Base-by-base conservation (phyloP, 1,139 yeast genomes). In the Diutina sp. region DNA sequence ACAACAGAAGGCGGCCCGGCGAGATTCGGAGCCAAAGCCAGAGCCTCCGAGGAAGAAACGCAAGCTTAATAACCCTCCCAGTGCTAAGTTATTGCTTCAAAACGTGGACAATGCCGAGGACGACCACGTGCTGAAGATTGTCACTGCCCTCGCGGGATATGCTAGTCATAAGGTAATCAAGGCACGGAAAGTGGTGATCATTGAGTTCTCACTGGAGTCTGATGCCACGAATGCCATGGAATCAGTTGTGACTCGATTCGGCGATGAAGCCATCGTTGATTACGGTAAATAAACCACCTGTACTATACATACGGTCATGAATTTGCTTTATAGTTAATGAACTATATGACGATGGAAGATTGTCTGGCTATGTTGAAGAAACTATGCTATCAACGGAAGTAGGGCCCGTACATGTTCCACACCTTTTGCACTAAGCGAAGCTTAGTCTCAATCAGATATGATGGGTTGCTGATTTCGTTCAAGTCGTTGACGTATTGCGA, bases 401-500 rank as follows among this genome's bases (percentile, higher is more conserved):
- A 73, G 12, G 64, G 67, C 4, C 80, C 77, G 61, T 82, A 83
- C 62, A 74, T 74, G 61, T 79, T 81, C 78, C 85, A 80, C 14
- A 84, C 73, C 63, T 87, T 77, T 51, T 71, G 70, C 5, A 84
- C 68, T 4, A 80, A 74, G 4, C 29, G 67, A 61, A 28, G 63
- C 62, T 44, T 61, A 65, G 32, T 64, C 63, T 12, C 68, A 67
- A 60, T 74, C 72, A 54, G 72, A 71, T 55, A 60, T 41, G 14
- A 59, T 57, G 53, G 21, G 28, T 50, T 50, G 29, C 32, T 50
- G 14, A 84, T 66, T 55, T 82, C 87, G 61, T 79, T 78, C 56
- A 83, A 68, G 65, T 84, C 90, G 55, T 76, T 69, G 25, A 72
- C 62, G 83, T 87, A 84, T 57, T 81, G 84, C 12, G 65, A 61